These are phyloP conservation scores for Phalaenopsis aphrodite DNA, from an alignment of 106 monocot genomes.

Conservation along the genomic window DNA sequence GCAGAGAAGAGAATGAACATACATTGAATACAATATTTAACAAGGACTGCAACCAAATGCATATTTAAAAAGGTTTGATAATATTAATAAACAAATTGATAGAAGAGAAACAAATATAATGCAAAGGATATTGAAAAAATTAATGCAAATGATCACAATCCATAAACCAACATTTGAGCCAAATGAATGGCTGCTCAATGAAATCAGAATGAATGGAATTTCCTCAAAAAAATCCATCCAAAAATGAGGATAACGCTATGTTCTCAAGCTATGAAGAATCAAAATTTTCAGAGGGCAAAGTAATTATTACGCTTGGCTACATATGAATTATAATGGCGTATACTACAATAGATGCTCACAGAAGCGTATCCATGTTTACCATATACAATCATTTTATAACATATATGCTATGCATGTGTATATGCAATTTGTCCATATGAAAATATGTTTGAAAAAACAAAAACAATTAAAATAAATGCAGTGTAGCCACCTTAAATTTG, in stretches of 20 bases:
- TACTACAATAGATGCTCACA: no score
- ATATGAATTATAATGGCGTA: no score
- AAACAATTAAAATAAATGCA: neutral
- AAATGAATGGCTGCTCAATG: neutral
- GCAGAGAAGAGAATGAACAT: neutral
- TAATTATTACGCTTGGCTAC: neutral
- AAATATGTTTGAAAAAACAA: neutral
- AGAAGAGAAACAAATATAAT: neutral
- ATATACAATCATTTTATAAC: neutral
- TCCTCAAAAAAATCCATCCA: neutral
- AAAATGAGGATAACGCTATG: neutral
- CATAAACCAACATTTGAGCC: neutral
- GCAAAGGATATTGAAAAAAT: neutral
- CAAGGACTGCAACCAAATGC: neutral
- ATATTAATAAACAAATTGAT: neutral
- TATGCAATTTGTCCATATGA: neutral
- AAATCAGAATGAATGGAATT: neutral
- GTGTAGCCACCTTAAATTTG: neutral
- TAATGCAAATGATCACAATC: neutral
- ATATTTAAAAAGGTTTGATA: neutral
- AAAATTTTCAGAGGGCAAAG: neutral
- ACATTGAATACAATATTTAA: neutral
- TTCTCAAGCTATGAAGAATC: neutral
- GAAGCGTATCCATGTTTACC: neutral
- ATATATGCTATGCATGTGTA: neutral